A percentile compares a stretch with the other conserved stretches of the same genome.
Conservation (phyloP, 2,329 filamentous ascomycete genomes). For the Botrytis galanthina region DNA sequence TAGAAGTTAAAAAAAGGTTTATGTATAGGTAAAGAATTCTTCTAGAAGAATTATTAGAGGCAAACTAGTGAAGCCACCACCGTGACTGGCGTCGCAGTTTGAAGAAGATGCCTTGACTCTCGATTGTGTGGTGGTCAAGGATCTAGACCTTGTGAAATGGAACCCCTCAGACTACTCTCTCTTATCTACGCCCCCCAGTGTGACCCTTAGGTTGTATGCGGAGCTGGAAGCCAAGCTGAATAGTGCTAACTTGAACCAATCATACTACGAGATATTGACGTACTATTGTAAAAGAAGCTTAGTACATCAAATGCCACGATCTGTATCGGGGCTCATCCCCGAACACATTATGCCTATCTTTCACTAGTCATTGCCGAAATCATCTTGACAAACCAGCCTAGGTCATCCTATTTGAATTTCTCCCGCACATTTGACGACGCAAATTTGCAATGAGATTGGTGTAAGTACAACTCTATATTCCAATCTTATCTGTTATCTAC, state of each 20-base stretch:
- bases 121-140: background rate
- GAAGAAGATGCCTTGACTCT: background rate
- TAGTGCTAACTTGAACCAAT: background rate
- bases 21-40: background rate
- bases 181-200: background rate
- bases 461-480: background rate
- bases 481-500: background rate
- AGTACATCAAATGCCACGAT: background rate
- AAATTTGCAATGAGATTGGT: slow-evolving; percentile 4
- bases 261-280: background rate
- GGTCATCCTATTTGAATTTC: background rate
- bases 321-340: background rate
- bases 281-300: background rate
- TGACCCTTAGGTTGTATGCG: background rate
- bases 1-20: background rate
- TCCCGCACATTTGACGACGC: background rate
- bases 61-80: background rate
- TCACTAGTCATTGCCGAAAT: background rate
- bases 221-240: background rate
- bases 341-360: background rate
- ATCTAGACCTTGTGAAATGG: background rate
- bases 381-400: background rate
- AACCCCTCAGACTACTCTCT: background rate
- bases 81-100: background rate
- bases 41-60: slow-evolving; percentile 1